Evolutionary conservation across 2,329 filamentous ascomycete genomes (phyloP), one percentile per base, ranked within the genome.

Genomic region (Diaporthe citri): DNA sequence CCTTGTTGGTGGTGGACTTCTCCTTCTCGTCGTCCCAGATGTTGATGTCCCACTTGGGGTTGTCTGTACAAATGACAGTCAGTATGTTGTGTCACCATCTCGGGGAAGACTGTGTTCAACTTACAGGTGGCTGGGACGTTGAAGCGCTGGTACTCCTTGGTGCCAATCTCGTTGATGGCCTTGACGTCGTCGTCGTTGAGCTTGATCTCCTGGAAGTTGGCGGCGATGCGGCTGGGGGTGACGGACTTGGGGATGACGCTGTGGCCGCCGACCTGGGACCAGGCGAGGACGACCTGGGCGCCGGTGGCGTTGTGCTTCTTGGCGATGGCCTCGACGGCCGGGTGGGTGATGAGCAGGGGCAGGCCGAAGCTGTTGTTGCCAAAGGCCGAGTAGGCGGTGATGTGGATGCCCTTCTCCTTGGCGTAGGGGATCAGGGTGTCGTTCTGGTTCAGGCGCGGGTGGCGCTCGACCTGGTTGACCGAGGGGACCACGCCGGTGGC

Each of bases 211-310:
- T 92, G 86, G 81, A 92, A 94, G 87, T 95, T 95, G 80, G 87
- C 88, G 80, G 89, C 86, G 78, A 95, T 95, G 74, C 93, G 90
- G 46, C 87, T 87, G 67, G 90, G 87, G 74, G 89, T 94, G 77
- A 94, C 92, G 28, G 89, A 92, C 88, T 95, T 95, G 80, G 93
- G 93, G 79, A 95, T 94, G 78, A 95, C 93, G 78, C 87, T 90
- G 84, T 92, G 92, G 72, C 91, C 92, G 78, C 90, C 83, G 59
- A 87, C 79, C 84, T 88, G 81, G 85, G 86, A 82, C 90, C 91
- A 92, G 86, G 92, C 81, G 84, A 91, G 82, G 87, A 87, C 80
- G 76, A 87, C 84, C 79, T 87, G 86, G 59, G 86, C 85, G 22
- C 83, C 81, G 17, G 85, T 86, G 75, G 85, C 83, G 60, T 78